Evolutionary conservation across 2,329 filamentous ascomycete genomes (phyloP), one percentile per base, ranked within the genome.

Genomic region (Neocatenulostroma microsporum): DNA sequence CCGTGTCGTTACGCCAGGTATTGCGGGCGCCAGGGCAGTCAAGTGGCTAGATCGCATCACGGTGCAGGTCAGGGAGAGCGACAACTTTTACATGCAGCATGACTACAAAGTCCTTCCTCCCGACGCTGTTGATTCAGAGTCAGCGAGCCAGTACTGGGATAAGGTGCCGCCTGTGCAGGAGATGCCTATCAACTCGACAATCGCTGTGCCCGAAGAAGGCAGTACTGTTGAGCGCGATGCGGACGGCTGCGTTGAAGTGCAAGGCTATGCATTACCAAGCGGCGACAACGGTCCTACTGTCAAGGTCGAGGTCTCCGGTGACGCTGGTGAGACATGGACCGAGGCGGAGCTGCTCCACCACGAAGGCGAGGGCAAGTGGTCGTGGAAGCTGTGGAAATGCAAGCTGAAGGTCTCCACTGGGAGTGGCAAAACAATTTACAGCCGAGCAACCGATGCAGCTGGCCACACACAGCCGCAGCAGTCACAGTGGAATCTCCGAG

Each of bases 1-100:
- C 0, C 68, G 80, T 2, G 63, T 70, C 0, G 67, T 83, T 0
- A 76, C 80, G 0, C 65, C 78, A 7, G 55, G 55, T 8, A 80
- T 82, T 42, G 80, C 82, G 37, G 79, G 79, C 0, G 80, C 78
- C 0, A 56, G 74, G 12, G 73, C 68, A 37, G 69, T 73, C 38
- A 79, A 79, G 54, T 78, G 76, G 76, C 62, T 79, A 0, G 76
- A 76, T 40, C 66, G 68, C 3, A 64, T 78, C 52, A 74, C 74
- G 0, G 73, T 78, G 0, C 76, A 79, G 52, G 67, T 62, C 43
- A 62, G 63, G 24, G 75, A 78, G 51, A 72, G 66, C 15, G 55
- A 58, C 4, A 76, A 74, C 45, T 67, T 70, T 52, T 78, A 78
- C 49, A 72, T 76, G 55, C 68, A 70, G 39, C 64, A 62, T 32